Evolutionary conservation across 2,329 filamentous ascomycete genomes (phyloP).

Genomic region (Furcasterigmium sp.): DNA sequence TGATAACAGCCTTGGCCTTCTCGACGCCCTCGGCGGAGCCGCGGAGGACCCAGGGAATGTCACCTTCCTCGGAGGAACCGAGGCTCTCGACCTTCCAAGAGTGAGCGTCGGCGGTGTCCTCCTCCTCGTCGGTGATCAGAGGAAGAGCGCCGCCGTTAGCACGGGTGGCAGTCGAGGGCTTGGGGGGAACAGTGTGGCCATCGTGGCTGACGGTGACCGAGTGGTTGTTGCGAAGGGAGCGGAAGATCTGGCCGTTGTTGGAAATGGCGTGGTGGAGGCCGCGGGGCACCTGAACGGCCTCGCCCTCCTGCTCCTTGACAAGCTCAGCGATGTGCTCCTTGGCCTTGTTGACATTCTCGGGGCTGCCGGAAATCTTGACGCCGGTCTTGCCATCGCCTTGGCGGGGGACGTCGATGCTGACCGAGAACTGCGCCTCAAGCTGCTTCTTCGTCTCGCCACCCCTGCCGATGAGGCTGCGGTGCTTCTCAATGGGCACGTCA

Average conservation of each 20-base stretch:
- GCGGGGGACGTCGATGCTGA: constrained; percentile 85
- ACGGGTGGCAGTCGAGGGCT: constrained; percentile 51
- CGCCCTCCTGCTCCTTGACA: constrained; percentile 81
- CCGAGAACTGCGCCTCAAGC: constrained; percentile 79
- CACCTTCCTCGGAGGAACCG: constrained; percentile 55
- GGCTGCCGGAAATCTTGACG: constrained; percentile 78
- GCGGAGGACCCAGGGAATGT: constrained; percentile 85
- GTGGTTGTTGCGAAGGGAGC: constrained; percentile 77
- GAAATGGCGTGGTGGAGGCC: constrained; percentile 78
- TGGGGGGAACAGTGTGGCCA: constrained; percentile 70
- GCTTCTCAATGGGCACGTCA: constrained; percentile 85
- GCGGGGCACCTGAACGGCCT: constrained; percentile 79
- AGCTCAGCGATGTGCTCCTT: constrained; percentile 78
- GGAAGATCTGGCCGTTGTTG: constrained; percentile 92
- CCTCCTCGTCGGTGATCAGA: constrained; percentile 85
- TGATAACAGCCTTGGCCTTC: constrained; percentile 73
- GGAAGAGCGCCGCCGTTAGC: constrained; percentile 64
- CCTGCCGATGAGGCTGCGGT: constrained; percentile 84
- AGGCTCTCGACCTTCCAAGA: constrained; percentile 78
- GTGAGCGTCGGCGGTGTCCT: constrained; percentile 59
- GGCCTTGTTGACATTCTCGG: constrained; percentile 74
- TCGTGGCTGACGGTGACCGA: constrained; percentile 90
- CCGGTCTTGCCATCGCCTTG: constrained; percentile 80
- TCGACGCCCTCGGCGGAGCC: constrained; percentile 73
- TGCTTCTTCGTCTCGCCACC: constrained; percentile 82